Percentiles rank a stretch among this genome's conserved stretches.
These are phyloP conservation scores for Datura wrightii DNA, from an alignment of 257 asterid species.

Conservation along the genomic window DNA sequence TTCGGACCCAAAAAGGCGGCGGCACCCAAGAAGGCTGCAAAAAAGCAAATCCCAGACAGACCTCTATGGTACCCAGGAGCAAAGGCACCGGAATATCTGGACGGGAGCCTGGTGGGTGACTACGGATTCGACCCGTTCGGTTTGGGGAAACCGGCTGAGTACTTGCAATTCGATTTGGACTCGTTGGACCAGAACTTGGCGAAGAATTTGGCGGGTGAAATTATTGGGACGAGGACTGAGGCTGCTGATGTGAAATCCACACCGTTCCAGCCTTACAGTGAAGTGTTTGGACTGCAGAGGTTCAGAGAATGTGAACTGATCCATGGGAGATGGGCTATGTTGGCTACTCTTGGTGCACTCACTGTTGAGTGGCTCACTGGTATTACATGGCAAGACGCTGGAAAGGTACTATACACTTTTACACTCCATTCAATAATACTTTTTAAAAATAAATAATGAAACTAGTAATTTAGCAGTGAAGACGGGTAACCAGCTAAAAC, in stretches of 20 bases:
- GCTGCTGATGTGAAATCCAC: slow-evolving; percentile 68
- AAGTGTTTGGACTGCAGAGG: slow-evolving; percentile 89
- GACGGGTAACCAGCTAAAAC: no score
- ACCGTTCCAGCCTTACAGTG: slow-evolving; percentile 88
- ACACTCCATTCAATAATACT: not conserved
- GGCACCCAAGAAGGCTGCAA: slow-evolving; percentile 53
- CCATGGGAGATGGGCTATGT: slow-evolving; percentile 99
- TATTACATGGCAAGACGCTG: slow-evolving; percentile 97
- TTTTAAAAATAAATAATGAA: no score
- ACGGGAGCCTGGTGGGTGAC: slow-evolving; percentile 86
- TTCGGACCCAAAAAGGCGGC: slow-evolving; percentile 65
- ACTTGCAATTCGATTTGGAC: slow-evolving; percentile 83
- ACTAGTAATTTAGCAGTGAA: no score
- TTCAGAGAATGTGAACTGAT: slow-evolving; percentile 96
- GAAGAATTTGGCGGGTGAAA: slow-evolving; percentile 72
- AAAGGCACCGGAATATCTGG: slow-evolving; percentile 77
- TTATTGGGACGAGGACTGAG: slow-evolving; percentile 90
- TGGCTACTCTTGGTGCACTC: slow-evolving; percentile 90
- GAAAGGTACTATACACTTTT: slow-evolving; percentile 65
- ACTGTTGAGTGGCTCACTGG: slow-evolving; percentile 97
- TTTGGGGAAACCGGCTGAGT: slow-evolving; percentile 91
- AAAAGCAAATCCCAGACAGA: slow-evolving; percentile 55
- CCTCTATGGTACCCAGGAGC: slow-evolving; percentile 96
- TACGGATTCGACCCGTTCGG: slow-evolving; percentile 97
- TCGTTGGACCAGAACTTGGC: slow-evolving; percentile 91